Evolutionary conservation across 441 rosid genomes (phyloP), one percentile per base, ranked within the genome.

Genomic region (Gossypium davidsonii): DNA sequence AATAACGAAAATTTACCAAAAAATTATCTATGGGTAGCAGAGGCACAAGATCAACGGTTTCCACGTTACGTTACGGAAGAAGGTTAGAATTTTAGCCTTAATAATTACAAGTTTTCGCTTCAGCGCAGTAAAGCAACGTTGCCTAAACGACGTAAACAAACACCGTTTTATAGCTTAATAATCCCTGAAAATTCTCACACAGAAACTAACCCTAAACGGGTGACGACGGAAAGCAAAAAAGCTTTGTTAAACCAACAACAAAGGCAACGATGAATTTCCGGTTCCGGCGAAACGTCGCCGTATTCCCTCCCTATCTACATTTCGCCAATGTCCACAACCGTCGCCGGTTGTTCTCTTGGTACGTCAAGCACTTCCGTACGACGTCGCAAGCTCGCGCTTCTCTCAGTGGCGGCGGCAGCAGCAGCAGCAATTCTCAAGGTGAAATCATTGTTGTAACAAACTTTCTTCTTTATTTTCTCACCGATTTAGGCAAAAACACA

Each of bases 221-320:
- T 49, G 1, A 49, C 44, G 21, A 55, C 26, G 14, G 49, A 20
- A 2, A 9, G 59, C 23, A 28, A 4, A 6, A 34, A 49, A 14
- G 23, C 26, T 26, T 34, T 15, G 25, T 49, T 28, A 69, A 10
- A 10, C 26, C 18, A 3, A 11, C 14, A 17, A 28, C 0, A 11
- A 52, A 49, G 34, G 8, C 17, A 17, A 18, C 34, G 6, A 90
- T 92, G 98, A 88, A 71, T 67, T 88, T 88, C 79, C 81, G 89
- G 11, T 78, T 46, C 76, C 48, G 86, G 74, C 70, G 63, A 9
- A 78, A 76, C 72, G 73, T 72, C 67, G 71, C 81, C 1, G 14
- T 83, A 5, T 73, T 85, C 14, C 71, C 81, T 76, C 74, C 48
- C 42, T 79, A 63, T 73, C 66, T 78, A 23, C 79, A 64, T 9